Base-by-base conservation (phyloP, 1,139 yeast species). In the Suhomyces bolitotheri region DNA sequence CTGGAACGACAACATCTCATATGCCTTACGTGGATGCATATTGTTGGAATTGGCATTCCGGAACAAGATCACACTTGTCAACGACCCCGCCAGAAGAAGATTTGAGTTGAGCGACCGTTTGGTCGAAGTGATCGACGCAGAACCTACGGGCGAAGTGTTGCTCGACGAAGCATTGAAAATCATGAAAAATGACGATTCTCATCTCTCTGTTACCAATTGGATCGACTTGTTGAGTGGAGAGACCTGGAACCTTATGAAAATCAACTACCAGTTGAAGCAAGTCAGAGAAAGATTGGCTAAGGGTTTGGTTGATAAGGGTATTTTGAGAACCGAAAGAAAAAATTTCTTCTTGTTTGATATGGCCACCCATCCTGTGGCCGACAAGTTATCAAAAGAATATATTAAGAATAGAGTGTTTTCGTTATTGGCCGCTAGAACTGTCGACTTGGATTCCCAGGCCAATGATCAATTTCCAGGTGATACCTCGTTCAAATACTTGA, bases 291-390 rank as follows among this genome's bases (percentile, higher is more conserved):
- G 99, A 51, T 73, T 92, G 46, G 96, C 97, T 36, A 92, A 92
- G 62, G 99, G 98, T 1, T 73, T 92, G 39, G 99, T 94, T 21
- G 99, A 92, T 60, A 92, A 92, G 65, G 98, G 98, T n/a, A 83
- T 92, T 33, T 73, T 94, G 54, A 80, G 96, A 63, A 94, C 98
- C 2, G 98, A 92, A 60, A 80, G 96, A 58, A 89, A 90, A 57
- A 94, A 88, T 66, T 92, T 92, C 60, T 80, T 94, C 55, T 69
- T 92, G 39, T 92, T 92, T 51, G 98, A 92, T 62, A 92, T 92
- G 97, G 96, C 98, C 16, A 94, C 98, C 6, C 98, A 94, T 60
- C 99, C 99, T 4, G 80, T 92, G 10, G 85, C 94, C 25, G 98
- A 92, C 62, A 76, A 74, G 43, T 66, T 82, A 38, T 75, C 85